Evolutionary conservation across 192 early-diverging fungal genomes (phyloP).

Genomic region (Coemansia sp.): DNA sequence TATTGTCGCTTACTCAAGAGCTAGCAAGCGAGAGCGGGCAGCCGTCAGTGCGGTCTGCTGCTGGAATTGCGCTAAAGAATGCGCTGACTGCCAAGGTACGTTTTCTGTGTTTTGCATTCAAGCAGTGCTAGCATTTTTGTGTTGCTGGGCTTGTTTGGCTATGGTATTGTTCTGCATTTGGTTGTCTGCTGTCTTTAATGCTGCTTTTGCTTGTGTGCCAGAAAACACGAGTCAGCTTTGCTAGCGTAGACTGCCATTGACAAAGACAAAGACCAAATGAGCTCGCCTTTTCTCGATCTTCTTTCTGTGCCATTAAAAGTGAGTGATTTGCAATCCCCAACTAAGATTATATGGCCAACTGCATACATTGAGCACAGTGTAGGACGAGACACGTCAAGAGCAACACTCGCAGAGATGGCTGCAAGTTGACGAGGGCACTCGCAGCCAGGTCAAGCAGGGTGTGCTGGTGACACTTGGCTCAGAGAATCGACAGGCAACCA

Average conservation of each 20-base stretch:
- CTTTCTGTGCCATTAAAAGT: no score
- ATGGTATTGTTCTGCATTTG: neutral
- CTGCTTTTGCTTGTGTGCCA: no score
- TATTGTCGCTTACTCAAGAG: slow-evolving; percentile 73
- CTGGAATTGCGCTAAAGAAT: slow-evolving; percentile 95
- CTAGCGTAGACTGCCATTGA: no score
- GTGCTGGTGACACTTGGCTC: slow-evolving; percentile 50
- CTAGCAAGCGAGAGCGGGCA: slow-evolving; percentile 74
- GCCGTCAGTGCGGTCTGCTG: slow-evolving; percentile 68
- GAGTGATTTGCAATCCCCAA: no score
- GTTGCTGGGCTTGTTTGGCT: neutral
- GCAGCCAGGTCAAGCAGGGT: slow-evolving; percentile 71
- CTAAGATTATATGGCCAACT: no score
- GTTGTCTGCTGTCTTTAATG: neutral
- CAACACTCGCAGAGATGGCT: slow-evolving; percentile 69
- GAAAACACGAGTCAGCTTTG: no score
- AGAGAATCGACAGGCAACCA: slow-evolving; percentile 56
- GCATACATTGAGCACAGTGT: neutral
- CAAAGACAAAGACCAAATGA: no score
- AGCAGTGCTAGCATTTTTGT: neutral
- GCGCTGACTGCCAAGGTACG: slow-evolving; percentile 80
- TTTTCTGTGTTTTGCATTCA: neutral
- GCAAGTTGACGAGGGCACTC: slow-evolving; percentile 56
- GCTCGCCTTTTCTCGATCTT: no score
- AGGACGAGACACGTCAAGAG: slow-evolving; percentile 55